A percentile compares a stretch with the other conserved stretches of the same genome.
Evolutionary conservation across 2,329 filamentous ascomycete species (phyloP).

Genomic region (Rutstroemia sp.): DNA sequence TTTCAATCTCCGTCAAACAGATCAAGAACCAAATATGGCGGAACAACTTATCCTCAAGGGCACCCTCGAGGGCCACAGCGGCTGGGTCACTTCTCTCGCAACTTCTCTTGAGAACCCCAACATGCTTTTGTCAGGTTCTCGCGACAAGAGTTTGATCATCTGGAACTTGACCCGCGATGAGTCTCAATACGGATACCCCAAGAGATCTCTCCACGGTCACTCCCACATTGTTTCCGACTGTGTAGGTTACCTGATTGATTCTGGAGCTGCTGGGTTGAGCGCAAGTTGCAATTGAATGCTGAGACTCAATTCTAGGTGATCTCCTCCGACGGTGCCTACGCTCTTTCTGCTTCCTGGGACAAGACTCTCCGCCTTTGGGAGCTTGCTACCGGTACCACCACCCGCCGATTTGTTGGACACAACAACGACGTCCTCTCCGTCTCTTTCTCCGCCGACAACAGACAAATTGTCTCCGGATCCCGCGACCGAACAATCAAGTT

Average conservation of each 20-base stretch:
- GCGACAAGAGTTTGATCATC: slow-evolving; percentile 99
- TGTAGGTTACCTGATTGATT: slow-evolving; percentile 54
- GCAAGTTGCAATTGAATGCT: slow-evolving; percentile 28
- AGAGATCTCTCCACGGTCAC: slow-evolving; percentile 97
- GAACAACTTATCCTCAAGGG: slow-evolving; percentile 69
- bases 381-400: slow-evolving; percentile 94
- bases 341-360: slow-evolving; percentile 98
- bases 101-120: slow-evolving; percentile 99
- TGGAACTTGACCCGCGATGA: slow-evolving; percentile 99
- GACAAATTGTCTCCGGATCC: slow-evolving; percentile 98
- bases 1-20: slow-evolving; percentile 15
- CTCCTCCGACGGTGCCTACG: slow-evolving; percentile 98
- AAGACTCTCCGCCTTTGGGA: slow-evolving; percentile 99
- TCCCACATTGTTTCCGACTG: slow-evolving; percentile 99
- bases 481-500: slow-evolving; percentile 99
- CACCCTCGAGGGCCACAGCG: slow-evolving; percentile 97
- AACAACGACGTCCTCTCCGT: slow-evolving; percentile 99
- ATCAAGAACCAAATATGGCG: slow-evolving; percentile 27
- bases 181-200: slow-evolving; percentile 96
- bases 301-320: slow-evolving; percentile 64
- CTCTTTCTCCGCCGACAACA: slow-evolving; percentile 99
- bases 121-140: slow-evolving; percentile 96
- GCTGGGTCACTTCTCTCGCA: slow-evolving; percentile 98
- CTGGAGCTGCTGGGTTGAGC: slow-evolving; percentile 3
- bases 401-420: slow-evolving; percentile 97